Percentiles rank a stretch among this genome's conserved stretches.
phyloP scores from a whole-genome alignment of 2,329 filamentous ascomycete genomes.

The Chaetothyriales sp. region DNA sequence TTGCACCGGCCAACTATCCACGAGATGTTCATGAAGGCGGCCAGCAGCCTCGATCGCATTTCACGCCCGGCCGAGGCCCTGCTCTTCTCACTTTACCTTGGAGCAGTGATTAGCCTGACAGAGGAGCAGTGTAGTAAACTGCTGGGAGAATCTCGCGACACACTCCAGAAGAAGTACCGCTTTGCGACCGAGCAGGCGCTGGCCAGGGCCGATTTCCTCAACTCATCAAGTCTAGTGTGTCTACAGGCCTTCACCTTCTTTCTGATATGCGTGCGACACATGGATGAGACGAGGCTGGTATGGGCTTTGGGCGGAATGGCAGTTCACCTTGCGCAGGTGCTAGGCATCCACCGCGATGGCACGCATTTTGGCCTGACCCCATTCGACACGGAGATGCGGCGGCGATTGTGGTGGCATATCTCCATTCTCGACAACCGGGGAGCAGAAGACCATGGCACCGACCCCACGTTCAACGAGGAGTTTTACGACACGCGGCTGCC shows the following conservation, averaged over 20 bases:
- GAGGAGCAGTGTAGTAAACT: constrained; percentile 33
- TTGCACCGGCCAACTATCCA: constrained; percentile 42
- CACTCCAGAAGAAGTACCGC: constrained; percentile 40
- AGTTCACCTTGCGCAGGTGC: constrained; percentile 25
- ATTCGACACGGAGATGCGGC: constrained; percentile 32
- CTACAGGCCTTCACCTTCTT: constrained; percentile 50
- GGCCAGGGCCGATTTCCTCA: constrained; percentile 46
- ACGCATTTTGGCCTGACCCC: constrained; percentile 36
- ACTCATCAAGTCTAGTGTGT: constrained; percentile 45
- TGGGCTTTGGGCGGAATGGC: constrained; percentile 30
- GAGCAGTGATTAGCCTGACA: constrained; percentile 37
- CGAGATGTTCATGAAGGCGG: constrained; percentile 36
- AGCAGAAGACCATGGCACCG: constrained; percentile 48
- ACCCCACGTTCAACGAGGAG: constrained; percentile 42
- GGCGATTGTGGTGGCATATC: constrained; percentile 25
- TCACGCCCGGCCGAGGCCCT: constrained; percentile 41
- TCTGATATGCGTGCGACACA: constrained; percentile 38
- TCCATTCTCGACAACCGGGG: constrained; percentile 43
- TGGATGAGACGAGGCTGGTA: constrained; percentile 28
- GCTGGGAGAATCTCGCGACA: constrained; percentile 38
- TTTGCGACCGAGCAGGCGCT: constrained; percentile 50
- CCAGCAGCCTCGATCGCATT: constrained; percentile 32
- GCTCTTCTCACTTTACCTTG: constrained; percentile 47
- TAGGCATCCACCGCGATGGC: constrained; percentile 32
- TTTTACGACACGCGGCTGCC: constrained; percentile 45